These are phyloP conservation scores for Xylaria sp. DNA, from an alignment of 2,329 filamentous ascomycete genomes.

Conservation along the genomic window DNA sequence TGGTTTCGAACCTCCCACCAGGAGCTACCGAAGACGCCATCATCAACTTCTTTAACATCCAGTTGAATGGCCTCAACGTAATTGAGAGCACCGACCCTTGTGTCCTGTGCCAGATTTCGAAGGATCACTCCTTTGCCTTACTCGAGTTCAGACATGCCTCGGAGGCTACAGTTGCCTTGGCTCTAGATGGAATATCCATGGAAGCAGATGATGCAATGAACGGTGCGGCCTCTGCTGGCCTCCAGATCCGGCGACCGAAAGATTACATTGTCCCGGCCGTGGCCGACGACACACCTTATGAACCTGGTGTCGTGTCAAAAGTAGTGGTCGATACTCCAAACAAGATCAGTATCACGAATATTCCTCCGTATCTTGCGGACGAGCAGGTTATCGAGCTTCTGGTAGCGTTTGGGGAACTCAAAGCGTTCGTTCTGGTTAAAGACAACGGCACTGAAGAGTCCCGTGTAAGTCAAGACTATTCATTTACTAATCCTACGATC, in stretches of 20 bases:
- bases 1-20: slow-evolving; percentile 84
- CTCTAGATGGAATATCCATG: slow-evolving; percentile 90
- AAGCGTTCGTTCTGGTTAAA: slow-evolving; percentile 90
- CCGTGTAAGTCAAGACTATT: slow-evolving; percentile 68
- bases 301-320: slow-evolving; percentile 80
- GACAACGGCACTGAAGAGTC: slow-evolving; percentile 88
- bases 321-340: slow-evolving; percentile 91
- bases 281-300: slow-evolving; percentile 76
- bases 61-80: slow-evolving; percentile 96
- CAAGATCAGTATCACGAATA: slow-evolving; percentile 93
- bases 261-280: slow-evolving; percentile 94
- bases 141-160: slow-evolving; percentile 88
- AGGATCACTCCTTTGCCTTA: slow-evolving; percentile 82
- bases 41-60: slow-evolving; percentile 90
- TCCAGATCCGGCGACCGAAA: slow-evolving; percentile 87
- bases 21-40: slow-evolving; percentile 80
- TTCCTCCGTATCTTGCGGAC: slow-evolving; percentile 87
- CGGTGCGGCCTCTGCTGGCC: slow-evolving; percentile 65
- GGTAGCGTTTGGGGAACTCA: slow-evolving; percentile 90
- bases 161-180: slow-evolving; percentile 91
- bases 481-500: neutral
- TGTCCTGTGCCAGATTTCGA: slow-evolving; percentile 81
- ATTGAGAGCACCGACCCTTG: slow-evolving; percentile 87
- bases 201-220: slow-evolving; percentile 73
- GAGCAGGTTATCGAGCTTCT: slow-evolving; percentile 93